phyloP scores from a whole-genome alignment of 2,329 filamentous ascomycete genomes.

The Neofusicoccum parvum region DNA sequence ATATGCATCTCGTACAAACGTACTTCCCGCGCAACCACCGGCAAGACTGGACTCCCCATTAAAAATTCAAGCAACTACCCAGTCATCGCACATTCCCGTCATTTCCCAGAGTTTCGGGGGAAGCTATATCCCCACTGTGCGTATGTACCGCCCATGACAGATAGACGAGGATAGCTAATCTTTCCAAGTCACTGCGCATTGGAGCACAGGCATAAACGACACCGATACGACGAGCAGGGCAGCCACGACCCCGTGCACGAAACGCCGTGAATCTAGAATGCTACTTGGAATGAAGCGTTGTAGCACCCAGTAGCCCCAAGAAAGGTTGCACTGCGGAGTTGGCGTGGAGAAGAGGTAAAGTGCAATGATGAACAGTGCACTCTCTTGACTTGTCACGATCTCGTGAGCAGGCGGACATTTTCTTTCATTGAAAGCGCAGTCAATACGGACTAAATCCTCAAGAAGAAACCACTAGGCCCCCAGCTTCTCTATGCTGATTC shows the following conservation, averaged over 20 bases:
- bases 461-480: too few relatives aligned
- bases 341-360: too few relatives aligned
- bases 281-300: not conserved
- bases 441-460: too few relatives aligned
- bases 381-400: too few relatives aligned
- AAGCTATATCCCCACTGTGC: not conserved
- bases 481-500: too few relatives aligned
- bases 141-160: not conserved
- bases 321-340: not conserved
- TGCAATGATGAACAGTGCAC: too few relatives aligned
- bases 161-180: not conserved
- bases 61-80: not conserved
- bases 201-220: not conserved
- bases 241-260: not conserved
- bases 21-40: not conserved
- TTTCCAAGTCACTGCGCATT: not conserved
- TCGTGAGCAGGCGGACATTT: too few relatives aligned
- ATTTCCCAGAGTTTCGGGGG: not conserved
- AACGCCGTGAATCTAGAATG: too few relatives aligned
- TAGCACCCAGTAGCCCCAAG: not conserved
- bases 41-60: not conserved
- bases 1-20: too few relatives aligned
- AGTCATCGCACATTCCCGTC: not conserved
- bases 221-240: not conserved
- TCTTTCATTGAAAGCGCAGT: too few relatives aligned